Conservation (phyloP, 768 basidiomycete species). For the Bullera alba region DNA sequence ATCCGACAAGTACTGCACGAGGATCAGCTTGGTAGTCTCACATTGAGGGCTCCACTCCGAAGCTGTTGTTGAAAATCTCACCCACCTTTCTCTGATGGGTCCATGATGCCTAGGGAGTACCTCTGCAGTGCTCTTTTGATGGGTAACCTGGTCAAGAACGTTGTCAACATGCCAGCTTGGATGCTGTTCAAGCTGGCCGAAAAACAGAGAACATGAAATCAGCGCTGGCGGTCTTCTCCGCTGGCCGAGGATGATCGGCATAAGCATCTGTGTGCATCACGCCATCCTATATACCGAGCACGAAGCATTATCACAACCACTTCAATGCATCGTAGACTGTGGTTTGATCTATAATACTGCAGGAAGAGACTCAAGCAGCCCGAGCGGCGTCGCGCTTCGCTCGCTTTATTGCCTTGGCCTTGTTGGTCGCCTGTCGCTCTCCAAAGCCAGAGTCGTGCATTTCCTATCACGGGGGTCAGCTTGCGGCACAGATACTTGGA, state of each 20-base stretch:
- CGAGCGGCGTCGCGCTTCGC: constrained; percentile 46
- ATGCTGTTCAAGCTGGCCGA: too few species aligned
- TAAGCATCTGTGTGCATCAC: too few species aligned
- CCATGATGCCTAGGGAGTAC: background rate
- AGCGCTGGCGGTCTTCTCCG: too few species aligned
- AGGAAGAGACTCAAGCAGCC: background rate
- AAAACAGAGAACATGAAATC: too few species aligned
- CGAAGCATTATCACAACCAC: too few species aligned
- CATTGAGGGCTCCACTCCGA: background rate
- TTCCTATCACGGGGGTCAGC: constrained; percentile 22
- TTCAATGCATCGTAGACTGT: too few species aligned
- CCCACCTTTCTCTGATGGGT: background rate
- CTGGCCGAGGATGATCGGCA: too few species aligned
- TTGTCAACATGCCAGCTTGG: too few species aligned
- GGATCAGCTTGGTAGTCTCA: background rate
- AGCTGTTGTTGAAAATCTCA: background rate
- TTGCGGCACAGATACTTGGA: constrained; percentile 49
- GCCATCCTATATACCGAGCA: too few species aligned
- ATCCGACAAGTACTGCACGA: constrained; percentile 56
- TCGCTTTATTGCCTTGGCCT: constrained; percentile 53
- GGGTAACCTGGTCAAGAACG: too few species aligned
- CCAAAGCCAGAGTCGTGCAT: constrained; percentile 85
- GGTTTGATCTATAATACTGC: too few species aligned
- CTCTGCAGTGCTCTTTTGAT: too few species aligned
- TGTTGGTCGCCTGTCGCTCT: constrained; percentile 74